These are phyloP conservation scores for Calonectria henricotiae DNA, from an alignment of 2,329 filamentous ascomycete species.

Conservation along the genomic window DNA sequence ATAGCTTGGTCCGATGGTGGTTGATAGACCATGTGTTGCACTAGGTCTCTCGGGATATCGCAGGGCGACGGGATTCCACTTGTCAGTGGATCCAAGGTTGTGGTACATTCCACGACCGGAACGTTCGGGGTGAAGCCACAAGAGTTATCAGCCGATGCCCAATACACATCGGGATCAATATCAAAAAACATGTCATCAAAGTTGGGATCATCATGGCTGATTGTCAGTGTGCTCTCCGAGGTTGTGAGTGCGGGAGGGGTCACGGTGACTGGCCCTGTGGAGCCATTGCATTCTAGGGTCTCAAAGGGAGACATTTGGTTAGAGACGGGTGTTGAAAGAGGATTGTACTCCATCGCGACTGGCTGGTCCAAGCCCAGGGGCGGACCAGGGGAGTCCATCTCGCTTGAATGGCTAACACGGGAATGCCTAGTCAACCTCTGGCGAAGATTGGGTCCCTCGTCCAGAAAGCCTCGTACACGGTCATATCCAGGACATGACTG, in stretches of 20 bases:
- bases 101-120: background rate
- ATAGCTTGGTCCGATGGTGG: background rate
- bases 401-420: background rate
- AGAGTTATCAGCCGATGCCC: background rate
- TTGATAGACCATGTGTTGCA: background rate
- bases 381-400: background rate
- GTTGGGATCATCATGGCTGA: background rate
- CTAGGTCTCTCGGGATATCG: background rate
- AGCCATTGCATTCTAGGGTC: background rate
- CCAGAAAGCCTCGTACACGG: background rate
- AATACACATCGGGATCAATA: constrained; percentile 6
- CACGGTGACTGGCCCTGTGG: background rate
- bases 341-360: background rate
- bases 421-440: constrained; percentile 1
- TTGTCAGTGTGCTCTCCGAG: background rate
- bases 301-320: background rate
- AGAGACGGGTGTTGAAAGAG: background rate
- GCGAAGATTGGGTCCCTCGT: constrained; percentile 6
- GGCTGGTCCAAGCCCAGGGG: background rate
- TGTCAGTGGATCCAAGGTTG: background rate
- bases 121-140: constrained; percentile 1
- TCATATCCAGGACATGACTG: constrained; percentile 15
- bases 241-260: background rate
- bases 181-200: constrained; percentile 16
- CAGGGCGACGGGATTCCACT: background rate